These are phyloP conservation scores for Chlorociboria aeruginascens DNA, from an alignment of 495 filamentous ascomycete species.

Conservation along the genomic window DNA sequence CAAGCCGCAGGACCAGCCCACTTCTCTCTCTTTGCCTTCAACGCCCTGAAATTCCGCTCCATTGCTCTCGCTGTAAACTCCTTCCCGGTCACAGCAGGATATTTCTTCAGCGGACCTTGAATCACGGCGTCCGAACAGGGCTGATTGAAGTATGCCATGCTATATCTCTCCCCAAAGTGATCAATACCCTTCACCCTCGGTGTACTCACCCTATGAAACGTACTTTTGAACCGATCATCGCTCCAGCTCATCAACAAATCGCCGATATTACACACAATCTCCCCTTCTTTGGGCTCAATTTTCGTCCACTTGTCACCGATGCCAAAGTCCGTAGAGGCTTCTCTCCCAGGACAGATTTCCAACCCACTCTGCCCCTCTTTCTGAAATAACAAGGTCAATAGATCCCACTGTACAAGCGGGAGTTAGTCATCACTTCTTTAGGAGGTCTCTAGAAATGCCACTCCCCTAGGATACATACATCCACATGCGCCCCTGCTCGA, in stretches of 20 bases:
- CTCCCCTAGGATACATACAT: constrained; percentile 13
- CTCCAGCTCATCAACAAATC: constrained; percentile 58
- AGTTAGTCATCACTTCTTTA: too few species aligned
- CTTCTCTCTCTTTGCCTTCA: constrained; percentile 26
- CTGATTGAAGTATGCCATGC: constrained; percentile 57
- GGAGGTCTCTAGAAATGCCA: too few species aligned
- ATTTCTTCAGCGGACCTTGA: constrained; percentile 49
- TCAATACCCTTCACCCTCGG: constrained; percentile 35
- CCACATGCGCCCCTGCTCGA: constrained; percentile 52
- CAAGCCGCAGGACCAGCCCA: not conserved
- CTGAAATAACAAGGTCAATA: constrained; percentile 55
- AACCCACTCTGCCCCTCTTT: constrained; percentile 47
- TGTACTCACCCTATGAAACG: constrained; percentile 50
- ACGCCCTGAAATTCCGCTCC: constrained; percentile 42
- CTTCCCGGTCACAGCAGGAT: constrained; percentile 43
- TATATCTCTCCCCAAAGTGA: constrained; percentile 47
- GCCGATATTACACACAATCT: constrained; percentile 57
- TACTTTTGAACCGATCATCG: constrained; percentile 57
- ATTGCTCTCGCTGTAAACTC: constrained; percentile 47
- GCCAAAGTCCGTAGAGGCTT: constrained; percentile 46
- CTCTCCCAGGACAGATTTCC: constrained; percentile 55
- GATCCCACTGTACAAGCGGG: constrained; percentile 35
- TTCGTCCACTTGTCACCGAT: constrained; percentile 51
- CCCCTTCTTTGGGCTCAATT: constrained; percentile 40
- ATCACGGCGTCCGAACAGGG: constrained; percentile 46